A percentile compares a stretch with the other conserved stretches of the same genome.
Evolutionary conservation across 2,329 filamentous ascomycete species (phyloP).

Genomic region (Arthroderma uncinatum): DNA sequence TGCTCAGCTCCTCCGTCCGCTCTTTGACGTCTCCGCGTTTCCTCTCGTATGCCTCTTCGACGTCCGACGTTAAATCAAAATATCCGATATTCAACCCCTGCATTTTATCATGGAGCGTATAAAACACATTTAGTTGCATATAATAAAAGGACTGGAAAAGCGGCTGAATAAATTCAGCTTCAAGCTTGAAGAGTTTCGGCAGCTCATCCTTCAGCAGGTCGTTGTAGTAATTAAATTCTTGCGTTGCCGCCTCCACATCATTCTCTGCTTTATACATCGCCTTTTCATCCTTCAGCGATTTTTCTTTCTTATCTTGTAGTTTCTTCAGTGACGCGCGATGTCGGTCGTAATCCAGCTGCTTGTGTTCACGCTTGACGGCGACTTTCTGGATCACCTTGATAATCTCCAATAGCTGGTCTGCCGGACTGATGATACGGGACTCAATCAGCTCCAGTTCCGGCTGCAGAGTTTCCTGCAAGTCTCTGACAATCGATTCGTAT

Average conservation of each 20-base stretch:
- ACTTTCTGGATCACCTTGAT: conserved; percentile 93
- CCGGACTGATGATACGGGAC: conserved; percentile 75
- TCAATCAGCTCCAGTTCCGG: conserved; percentile 99
- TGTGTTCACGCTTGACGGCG: conserved; percentile 83
- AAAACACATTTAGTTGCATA: conserved; percentile 99
- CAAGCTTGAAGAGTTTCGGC: conserved; percentile 78
- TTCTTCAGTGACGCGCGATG: conserved; percentile 78
- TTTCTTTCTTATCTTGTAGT: conserved; percentile 94
- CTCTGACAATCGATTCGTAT: conserved; percentile 82
- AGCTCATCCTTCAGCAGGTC: conserved; percentile 92
- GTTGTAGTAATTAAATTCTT: conserved; percentile 98
- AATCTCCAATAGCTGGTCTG: conserved; percentile 84
- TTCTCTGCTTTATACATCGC: conserved; percentile 90
- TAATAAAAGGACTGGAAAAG: conserved; percentile 99
- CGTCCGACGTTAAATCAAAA: conserved; percentile 81
- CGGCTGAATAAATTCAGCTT: conserved; percentile 89
- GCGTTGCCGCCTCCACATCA: conserved; percentile 79
- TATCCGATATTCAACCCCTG: conserved; percentile 95
- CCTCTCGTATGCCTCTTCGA: conserved; percentile 79
- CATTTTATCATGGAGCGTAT: conserved; percentile 97
- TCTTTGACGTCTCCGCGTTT: conserved; percentile 86
- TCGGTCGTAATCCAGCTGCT: conserved; percentile 91
- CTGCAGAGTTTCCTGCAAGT: conserved; percentile 74
- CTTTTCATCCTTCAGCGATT: conserved; percentile 92
- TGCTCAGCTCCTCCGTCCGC: conserved; percentile 70